Conservation (phyloP, 163 green algal species). For the Picocystis sp. region DNA sequence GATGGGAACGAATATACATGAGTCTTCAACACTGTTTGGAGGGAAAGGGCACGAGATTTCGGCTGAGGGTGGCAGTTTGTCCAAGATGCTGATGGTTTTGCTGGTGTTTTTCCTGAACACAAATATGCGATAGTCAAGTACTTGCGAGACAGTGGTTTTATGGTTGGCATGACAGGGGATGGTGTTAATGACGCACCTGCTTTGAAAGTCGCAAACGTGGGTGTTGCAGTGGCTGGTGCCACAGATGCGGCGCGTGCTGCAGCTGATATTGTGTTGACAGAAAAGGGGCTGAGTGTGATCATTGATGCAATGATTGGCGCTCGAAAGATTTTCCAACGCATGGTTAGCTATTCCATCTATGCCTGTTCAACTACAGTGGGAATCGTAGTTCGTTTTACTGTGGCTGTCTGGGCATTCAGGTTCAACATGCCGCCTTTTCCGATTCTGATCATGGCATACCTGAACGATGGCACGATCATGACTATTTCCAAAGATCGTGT, state of each 20-base stretch:
- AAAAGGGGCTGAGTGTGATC: slow-evolving; percentile 31
- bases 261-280: slow-evolving; percentile 26
- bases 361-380: slow-evolving; percentile 17
- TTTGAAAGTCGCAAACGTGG: slow-evolving; percentile 22
- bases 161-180: slow-evolving; percentile 25
- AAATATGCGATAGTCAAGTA: slow-evolving; percentile 75
- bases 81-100: slow-evolving; percentile 23
- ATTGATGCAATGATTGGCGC: slow-evolving; percentile 35
- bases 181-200: slow-evolving; percentile 24
- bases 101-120: slow-evolving; percentile 67
- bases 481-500: slow-evolving; percentile 21
- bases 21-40: slow-evolving; percentile 21
- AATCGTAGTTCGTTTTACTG: slow-evolving; percentile 19
- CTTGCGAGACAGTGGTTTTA: slow-evolving; percentile 22
- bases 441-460: slow-evolving; percentile 18
- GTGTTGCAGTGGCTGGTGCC: slow-evolving; percentile 25
- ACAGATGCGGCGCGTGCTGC: slow-evolving; percentile 23
- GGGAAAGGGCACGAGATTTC: slow-evolving; percentile 5
- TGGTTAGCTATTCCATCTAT: slow-evolving; percentile 43
- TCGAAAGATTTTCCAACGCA: slow-evolving; percentile 40
- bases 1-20: slow-evolving; percentile 38
- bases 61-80: slow-evolving; percentile 11
- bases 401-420: slow-evolving; percentile 12
- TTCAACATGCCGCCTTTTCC: slow-evolving; percentile 21
- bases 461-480: slow-evolving; percentile 21